Conservation (phyloP, 2,329 filamentous ascomycete species). For the Beauveria sp. region DNA sequence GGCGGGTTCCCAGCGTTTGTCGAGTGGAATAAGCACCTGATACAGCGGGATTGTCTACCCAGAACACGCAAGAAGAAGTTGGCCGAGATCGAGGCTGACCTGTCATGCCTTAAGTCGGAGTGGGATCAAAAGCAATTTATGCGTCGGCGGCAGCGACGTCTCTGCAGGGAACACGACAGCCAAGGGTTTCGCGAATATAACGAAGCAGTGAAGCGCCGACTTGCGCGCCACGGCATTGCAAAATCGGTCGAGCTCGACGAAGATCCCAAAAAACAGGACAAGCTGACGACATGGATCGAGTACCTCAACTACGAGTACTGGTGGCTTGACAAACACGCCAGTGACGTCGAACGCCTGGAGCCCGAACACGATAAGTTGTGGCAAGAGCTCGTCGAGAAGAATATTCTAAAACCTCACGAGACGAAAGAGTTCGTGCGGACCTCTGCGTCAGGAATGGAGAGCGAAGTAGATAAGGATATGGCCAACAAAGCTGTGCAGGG, state of each 20-base stretch:
- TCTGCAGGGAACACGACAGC: constrained; percentile 5
- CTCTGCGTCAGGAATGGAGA: neutral
- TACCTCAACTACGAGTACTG: constrained; percentile 25
- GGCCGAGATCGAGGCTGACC: neutral
- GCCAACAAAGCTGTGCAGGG: neutral
- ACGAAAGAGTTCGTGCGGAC: constrained; percentile 12
- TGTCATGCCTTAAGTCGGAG: neutral
- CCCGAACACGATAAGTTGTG: constrained; percentile 21
- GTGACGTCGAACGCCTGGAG: constrained; percentile 15
- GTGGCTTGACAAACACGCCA: constrained; percentile 15
- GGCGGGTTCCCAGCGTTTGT: neutral
- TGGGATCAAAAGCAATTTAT: neutral
- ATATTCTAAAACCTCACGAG: constrained; percentile 19
- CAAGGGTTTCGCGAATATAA: constrained; percentile 19
- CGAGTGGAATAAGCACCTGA: neutral
- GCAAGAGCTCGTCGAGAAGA: constrained; percentile 25
- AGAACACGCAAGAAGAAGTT: neutral
- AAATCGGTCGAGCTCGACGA: constrained; percentile 22
- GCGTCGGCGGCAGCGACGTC: neutral
- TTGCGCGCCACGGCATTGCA: constrained; percentile 21
- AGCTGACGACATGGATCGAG: constrained; percentile 30
- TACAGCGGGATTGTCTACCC: neutral
- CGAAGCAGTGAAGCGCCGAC: constrained; percentile 19
- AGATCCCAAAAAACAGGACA: constrained; percentile 22
- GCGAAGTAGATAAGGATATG: neutral